These are phyloP conservation scores for Emydomyces testavorans DNA, from an alignment of 2,329 filamentous ascomycete species.

Conservation along the genomic window DNA sequence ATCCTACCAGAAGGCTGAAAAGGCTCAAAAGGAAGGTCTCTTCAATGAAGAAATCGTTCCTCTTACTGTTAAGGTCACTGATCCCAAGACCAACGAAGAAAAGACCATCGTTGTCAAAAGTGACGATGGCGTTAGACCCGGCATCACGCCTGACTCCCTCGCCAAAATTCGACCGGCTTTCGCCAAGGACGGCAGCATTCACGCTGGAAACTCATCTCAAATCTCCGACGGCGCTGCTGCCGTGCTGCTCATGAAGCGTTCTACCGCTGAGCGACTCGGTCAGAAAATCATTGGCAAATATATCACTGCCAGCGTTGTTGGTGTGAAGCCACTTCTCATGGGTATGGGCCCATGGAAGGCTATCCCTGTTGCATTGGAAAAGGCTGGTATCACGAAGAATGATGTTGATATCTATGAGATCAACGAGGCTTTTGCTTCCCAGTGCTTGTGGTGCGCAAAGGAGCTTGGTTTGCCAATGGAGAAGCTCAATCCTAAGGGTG, in stretches of 20 bases:
- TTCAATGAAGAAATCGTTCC: conserved; percentile 88
- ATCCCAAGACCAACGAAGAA: conserved; percentile 80
- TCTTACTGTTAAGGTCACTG: conserved; percentile 72
- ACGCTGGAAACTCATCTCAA: conserved; percentile 91
- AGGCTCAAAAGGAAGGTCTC: conserved; percentile 76
- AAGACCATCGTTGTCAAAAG: conserved; percentile 70
- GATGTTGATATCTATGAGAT: conserved; percentile 98
- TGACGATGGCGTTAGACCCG: conserved; percentile 77
- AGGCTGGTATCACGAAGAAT: conserved; percentile 72
- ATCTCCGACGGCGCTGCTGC: conserved; percentile 93
- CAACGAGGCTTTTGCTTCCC: conserved; percentile 95
- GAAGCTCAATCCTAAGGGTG: conserved; percentile 96
- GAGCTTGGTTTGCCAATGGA: conserved; percentile 69
- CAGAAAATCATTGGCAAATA: conserved; percentile 89
- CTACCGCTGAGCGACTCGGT: conserved; percentile 74
- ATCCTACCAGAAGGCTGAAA: conserved; percentile 74
- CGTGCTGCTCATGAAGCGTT: conserved; percentile 89
- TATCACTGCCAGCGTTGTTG: conserved; percentile 71
- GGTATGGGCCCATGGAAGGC: conserved; percentile 91
- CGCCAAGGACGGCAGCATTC: conserved; percentile 81
- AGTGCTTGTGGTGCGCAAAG: conserved; percentile 87
- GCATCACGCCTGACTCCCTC: conserved; percentile 80
- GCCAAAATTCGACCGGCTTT: conserved; percentile 85
- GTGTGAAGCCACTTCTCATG: conserved; percentile 89
- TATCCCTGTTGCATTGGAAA: conserved; percentile 81